phyloP scores from a whole-genome alignment of 257 asterid genomes.

The Ligustrum vulgare region DNA sequence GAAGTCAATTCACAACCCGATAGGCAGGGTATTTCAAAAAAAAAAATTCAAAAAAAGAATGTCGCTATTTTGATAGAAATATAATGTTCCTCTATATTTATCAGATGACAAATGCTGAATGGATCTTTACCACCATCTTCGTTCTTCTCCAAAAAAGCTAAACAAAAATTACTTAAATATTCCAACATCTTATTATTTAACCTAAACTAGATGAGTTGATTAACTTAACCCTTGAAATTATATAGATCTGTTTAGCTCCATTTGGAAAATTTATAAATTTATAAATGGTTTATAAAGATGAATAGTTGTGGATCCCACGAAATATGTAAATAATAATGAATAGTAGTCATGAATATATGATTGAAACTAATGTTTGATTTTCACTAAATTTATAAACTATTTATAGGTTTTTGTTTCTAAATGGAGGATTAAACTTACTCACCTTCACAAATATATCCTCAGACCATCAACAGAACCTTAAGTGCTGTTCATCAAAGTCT shows the following conservation, averaged over 20 bases:
- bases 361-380: too few species aligned
- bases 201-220: not conserved
- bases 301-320: too few species aligned
- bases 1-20: not conserved
- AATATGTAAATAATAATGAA: too few species aligned
- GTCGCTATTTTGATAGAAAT: not conserved
- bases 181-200: not conserved
- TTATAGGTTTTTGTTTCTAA: too few species aligned
- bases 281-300: too few species aligned
- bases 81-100: not conserved
- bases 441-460: not conserved
- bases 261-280: too few species aligned
- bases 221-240: constrained; percentile 1
- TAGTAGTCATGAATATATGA: too few species aligned
- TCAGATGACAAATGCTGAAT: not conserved
- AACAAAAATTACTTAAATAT: not conserved
- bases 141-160: not conserved
- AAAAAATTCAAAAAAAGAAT: not conserved
- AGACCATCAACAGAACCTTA: not conserved
- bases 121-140: not conserved
- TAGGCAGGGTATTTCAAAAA: not conserved
- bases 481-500: not conserved
- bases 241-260: not conserved
- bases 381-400: too few species aligned
- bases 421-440: not conserved